Conservation (phyloP, 2,329 filamentous ascomycete genomes). For the Apiospora kogelbergensis region DNA sequence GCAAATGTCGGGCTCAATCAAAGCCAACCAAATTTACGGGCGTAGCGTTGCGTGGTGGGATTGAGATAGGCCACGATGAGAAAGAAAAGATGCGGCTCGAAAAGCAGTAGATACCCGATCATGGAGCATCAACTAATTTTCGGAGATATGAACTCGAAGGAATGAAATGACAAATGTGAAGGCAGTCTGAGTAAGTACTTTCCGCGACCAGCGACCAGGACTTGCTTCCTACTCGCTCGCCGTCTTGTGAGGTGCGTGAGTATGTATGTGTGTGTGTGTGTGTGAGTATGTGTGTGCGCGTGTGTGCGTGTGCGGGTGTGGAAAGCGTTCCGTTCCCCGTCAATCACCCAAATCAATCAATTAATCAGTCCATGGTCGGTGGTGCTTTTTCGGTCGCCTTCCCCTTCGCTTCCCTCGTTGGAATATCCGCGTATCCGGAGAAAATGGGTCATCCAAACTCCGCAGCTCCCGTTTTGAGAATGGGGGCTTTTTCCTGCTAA, state of each 20-base stretch:
- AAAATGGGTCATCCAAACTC: slow-evolving; percentile 7
- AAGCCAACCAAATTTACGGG: neutral
- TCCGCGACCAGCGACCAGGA: neutral
- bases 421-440: slow-evolving; percentile 8
- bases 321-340: neutral
- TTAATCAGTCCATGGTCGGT: slow-evolving; percentile 5
- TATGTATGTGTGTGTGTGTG: neutral
- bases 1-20: neutral
- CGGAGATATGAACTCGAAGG: slow-evolving; percentile 3
- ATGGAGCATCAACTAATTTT: neutral
- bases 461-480: slow-evolving; percentile 7
- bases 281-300: neutral
- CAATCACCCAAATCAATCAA: neutral
- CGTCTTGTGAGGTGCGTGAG: neutral
- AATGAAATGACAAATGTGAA: neutral
- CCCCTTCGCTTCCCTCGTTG: neutral
- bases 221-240: neutral
- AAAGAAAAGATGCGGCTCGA: neutral
- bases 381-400: slow-evolving; percentile 4
- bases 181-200: neutral
- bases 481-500: neutral
- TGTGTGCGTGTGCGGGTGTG: neutral
- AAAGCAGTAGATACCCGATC: neutral
- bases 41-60: neutral
- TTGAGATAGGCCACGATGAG: neutral